These are phyloP conservation scores for Discostella pseudostelligera DNA, from an alignment of 108 stramenopile species.

Conservation along the genomic window DNA sequence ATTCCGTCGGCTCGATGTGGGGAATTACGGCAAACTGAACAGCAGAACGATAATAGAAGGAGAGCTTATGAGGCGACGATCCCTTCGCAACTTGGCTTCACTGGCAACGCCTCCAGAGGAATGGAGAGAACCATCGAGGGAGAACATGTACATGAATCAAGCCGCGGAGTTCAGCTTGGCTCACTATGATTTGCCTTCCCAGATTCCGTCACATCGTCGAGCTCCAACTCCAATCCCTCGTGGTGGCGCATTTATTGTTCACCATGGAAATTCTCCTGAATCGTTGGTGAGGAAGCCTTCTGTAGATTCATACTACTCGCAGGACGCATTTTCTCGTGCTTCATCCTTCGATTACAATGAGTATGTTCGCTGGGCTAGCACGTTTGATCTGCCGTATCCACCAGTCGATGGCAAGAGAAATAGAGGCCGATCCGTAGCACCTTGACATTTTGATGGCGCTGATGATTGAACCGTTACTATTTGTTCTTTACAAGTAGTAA, in stretches of 20 bases:
- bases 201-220: too few species aligned
- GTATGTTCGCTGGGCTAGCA: conserved; percentile 24
- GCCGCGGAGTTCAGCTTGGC: not conserved
- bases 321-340: not conserved
- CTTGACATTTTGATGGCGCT: too few species aligned
- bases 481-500: not conserved
- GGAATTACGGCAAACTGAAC: conserved; percentile 64
- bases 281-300: conserved; percentile 4
- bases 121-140: not conserved
- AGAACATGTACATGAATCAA: not conserved
- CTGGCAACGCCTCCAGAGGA: not conserved
- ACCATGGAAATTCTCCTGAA: not conserved
- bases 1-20: conserved; percentile 74
- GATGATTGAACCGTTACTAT: not conserved
- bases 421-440: not conserved
- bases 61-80: conserved; percentile 35
- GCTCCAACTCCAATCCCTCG: too few species aligned
- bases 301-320: conserved; percentile 5
- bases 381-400: not conserved
- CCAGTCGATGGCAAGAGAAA: not conserved
- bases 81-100: not conserved
- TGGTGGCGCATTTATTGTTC: too few species aligned
- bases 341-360: conserved; percentile 12
- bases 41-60: conserved; percentile 51
- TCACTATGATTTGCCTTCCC: not conserved